These are phyloP conservation scores for Ogataea pini DNA, from an alignment of 805 yeast genomes.

Conservation along the genomic window DNA sequence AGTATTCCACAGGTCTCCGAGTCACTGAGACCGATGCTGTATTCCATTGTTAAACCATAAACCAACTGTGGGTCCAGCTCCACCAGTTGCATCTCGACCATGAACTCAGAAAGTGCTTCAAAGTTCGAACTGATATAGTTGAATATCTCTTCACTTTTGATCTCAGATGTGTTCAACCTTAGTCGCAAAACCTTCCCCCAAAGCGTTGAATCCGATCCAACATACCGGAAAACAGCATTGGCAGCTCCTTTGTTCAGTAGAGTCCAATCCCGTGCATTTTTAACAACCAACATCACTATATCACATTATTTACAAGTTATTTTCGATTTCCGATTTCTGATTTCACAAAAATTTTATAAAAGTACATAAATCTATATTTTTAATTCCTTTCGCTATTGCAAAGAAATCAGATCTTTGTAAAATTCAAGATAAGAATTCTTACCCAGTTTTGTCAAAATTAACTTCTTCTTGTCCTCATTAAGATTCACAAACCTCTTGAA, in stretches of 20 bases:
- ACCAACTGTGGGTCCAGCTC: conserved; percentile 3
- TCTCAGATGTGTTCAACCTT: conserved; percentile 35
- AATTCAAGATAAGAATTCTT: conserved; percentile 58
- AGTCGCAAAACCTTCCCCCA: conserved; percentile 42
- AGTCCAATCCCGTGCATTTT: conserved; percentile 38
- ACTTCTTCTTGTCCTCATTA: conserved; percentile 57
- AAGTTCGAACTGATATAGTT: conserved; percentile 38
- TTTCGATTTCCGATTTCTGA: no score
- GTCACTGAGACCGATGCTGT: conserved; percentile 7
- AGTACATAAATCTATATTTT: not conserved
- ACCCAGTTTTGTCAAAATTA: conserved; percentile 57
- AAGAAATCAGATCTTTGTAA: conserved; percentile 59
- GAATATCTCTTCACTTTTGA: conserved; percentile 43
- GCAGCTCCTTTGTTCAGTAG: conserved; percentile 51
- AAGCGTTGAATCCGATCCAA: conserved; percentile 36
- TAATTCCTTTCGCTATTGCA: conserved; percentile 22
- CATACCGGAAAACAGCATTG: conserved; percentile 45
- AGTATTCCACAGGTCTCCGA: conserved; percentile 28
- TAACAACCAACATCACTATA: conserved; percentile 13
- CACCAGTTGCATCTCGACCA: conserved; percentile 22
- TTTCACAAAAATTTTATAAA: not conserved
- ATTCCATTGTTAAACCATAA: not conserved
- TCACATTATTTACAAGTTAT: no score
- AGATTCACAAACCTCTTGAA: conserved; percentile 54
- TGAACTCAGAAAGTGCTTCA: conserved; percentile 14